Percentiles rank a stretch among this genome's conserved stretches.
These are phyloP conservation scores for Elsinoe perseae DNA, from an alignment of 2,329 filamentous ascomycete genomes.

Conservation along the genomic window DNA sequence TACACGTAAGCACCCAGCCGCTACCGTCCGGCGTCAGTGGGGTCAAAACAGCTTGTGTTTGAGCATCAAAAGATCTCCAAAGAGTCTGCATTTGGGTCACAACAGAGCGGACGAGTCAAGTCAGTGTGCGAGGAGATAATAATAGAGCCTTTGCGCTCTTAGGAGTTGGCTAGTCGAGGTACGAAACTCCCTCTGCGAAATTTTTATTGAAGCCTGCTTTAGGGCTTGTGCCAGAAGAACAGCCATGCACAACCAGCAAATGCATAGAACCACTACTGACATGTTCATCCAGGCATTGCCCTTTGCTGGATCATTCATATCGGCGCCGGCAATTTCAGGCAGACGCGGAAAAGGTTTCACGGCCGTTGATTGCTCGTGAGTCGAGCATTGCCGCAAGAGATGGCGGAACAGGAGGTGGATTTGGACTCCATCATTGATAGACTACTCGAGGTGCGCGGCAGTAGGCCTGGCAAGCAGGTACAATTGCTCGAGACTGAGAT, in stretches of 20 bases:
- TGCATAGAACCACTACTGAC: neutral
- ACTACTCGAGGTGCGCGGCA: conserved; percentile 93
- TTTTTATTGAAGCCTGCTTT: conserved; percentile 3
- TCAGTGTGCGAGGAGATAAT: conserved; percentile 12
- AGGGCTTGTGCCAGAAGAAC: neutral
- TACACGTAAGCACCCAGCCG: conserved; percentile 4
- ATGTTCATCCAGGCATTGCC: neutral
- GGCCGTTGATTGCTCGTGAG: conserved; percentile 12
- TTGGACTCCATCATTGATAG: conserved; percentile 99
- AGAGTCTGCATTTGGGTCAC: conserved; percentile 1
- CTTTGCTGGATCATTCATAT: conserved; percentile 8
- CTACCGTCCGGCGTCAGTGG: conserved; percentile 3
- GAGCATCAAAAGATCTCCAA: conserved; percentile 1
- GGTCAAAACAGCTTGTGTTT: conserved; percentile 6
- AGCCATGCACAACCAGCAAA: neutral
- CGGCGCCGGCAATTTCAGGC: neutral
- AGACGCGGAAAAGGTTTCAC: conserved; percentile 1
- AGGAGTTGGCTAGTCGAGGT: conserved; percentile 13
- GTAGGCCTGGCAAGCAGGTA: conserved; percentile 96
- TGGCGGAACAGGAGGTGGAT: conserved; percentile 87
- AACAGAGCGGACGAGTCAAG: neutral
- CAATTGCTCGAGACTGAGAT: conserved; percentile 96
- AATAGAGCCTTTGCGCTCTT: conserved; percentile 4
- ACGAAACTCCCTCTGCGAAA: neutral
- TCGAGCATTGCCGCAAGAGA: conserved; percentile 31